Conservation (phyloP, 345 rosid species). For the Citrus maxima region DNA sequence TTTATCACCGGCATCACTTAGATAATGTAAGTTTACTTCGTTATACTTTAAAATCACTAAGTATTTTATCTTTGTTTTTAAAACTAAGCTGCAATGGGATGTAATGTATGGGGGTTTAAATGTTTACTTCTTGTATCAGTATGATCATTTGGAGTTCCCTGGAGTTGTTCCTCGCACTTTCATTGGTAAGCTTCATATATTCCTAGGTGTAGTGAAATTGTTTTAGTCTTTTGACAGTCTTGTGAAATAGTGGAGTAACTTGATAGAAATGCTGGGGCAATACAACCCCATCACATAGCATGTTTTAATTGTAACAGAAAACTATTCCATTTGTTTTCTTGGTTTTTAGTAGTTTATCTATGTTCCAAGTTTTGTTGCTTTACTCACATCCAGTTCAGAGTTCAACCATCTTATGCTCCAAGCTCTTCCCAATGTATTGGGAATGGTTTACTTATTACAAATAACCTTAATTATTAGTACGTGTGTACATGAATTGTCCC, state of each 20-base stretch:
- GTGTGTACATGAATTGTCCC: not conserved
- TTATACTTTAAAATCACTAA: not conserved
- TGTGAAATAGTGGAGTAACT: not conserved
- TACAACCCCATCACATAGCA: not conserved
- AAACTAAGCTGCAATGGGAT: not conserved
- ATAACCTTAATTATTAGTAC: not conserved
- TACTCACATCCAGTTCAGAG: not conserved
- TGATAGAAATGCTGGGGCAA: not conserved
- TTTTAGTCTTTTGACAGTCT: not conserved
- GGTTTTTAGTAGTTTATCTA: not conserved
- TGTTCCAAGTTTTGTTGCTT: not conserved
- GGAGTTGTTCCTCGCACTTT: conserved; percentile 99
- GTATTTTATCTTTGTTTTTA: not conserved
- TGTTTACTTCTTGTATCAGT: conserved; percentile 36
- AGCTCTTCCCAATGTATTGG: not conserved
- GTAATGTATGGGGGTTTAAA: not conserved
- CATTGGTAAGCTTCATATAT: conserved; percentile 42
- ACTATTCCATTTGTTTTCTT: not conserved
- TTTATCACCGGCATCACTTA: conserved; percentile 64
- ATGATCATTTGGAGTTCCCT: conserved; percentile 96
- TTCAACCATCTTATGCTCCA: not conserved
- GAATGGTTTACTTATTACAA: not conserved
- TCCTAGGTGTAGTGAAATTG: not conserved
- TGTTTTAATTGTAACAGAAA: not conserved
- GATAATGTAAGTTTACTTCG: conserved; percentile 52